Evolutionary conservation across 345 rosid genomes (phyloP).

Genomic region (Populus nigra): DNA sequence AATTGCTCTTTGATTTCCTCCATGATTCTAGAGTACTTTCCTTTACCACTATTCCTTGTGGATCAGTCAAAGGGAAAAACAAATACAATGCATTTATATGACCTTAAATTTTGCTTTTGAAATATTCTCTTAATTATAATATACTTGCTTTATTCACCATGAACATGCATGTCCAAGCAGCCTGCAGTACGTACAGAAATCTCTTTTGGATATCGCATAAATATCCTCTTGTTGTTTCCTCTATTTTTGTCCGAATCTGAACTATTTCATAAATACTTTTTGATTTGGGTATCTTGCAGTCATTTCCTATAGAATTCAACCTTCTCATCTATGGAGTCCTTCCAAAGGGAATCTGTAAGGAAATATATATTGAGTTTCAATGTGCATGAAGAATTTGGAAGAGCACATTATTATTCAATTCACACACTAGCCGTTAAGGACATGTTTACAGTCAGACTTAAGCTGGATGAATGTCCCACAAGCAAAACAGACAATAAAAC

Average conservation of each 20-base stretch:
- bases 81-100: not conserved
- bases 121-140: not conserved
- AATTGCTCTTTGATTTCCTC: not conserved
- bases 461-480: slow-evolving; percentile 28
- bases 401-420: not conserved
- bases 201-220: not conserved
- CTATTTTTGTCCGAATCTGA: not conserved
- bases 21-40: not conserved
- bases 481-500: slow-evolving; percentile 20
- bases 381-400: slow-evolving; percentile 6
- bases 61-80: not conserved
- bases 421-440: not conserved
- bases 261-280: not conserved
- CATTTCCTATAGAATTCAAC: not conserved
- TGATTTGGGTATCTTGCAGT: not conserved
- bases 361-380: slow-evolving; percentile 2
- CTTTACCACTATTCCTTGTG: not conserved
- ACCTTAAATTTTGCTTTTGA: not conserved
- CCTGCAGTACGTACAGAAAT: not conserved
- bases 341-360: slow-evolving; percentile 13
- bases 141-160: not conserved
- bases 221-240: slow-evolving; percentile 4
- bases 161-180: not conserved
- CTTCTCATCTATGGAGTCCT: not conserved
- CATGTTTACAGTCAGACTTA: slow-evolving; percentile 10